Evolutionary conservation across 2,329 filamentous ascomycete species (phyloP).

Genomic region (Fusarium coffeatum): DNA sequence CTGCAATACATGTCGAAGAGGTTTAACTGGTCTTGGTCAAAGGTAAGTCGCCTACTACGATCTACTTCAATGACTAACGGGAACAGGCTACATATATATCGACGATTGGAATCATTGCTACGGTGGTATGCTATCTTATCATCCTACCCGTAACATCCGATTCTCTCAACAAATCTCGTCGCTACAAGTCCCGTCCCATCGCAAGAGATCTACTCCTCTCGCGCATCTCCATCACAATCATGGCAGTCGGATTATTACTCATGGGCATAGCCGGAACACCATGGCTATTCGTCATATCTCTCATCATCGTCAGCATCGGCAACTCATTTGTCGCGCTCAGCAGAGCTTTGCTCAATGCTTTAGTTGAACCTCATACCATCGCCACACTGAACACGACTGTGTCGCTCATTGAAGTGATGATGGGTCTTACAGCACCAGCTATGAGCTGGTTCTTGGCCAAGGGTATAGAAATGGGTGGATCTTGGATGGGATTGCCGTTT

Average conservation of each 20-base stretch:
- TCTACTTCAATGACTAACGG: neutral
- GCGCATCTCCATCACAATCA: conserved; percentile 50
- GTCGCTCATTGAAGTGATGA: conserved; percentile 61
- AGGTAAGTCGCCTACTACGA: conserved; percentile 41
- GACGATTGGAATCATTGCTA: conserved; percentile 53
- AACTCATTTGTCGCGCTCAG: conserved; percentile 57
- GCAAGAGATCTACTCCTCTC: conserved; percentile 56
- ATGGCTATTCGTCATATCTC: conserved; percentile 52
- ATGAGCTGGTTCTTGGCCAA: conserved; percentile 60
- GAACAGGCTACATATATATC: conserved; percentile 56
- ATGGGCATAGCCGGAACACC: conserved; percentile 53
- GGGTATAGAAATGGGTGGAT: conserved; percentile 60
- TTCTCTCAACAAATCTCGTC: conserved; percentile 46
- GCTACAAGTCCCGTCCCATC: conserved; percentile 48
- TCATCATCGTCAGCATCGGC: conserved; percentile 61
- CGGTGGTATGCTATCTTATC: conserved; percentile 53
- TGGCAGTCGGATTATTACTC: conserved; percentile 52
- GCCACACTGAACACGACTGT: conserved; percentile 66
- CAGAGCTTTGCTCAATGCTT: conserved; percentile 62
- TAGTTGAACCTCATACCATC: conserved; percentile 65
- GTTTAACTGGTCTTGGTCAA: conserved; percentile 61
- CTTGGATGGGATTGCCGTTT: conserved; percentile 64
- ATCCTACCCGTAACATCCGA: conserved; percentile 53
- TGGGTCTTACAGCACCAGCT: conserved; percentile 59
- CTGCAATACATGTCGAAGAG: conserved; percentile 66